Base-by-base conservation (phyloP, 257 asterid species). In the Ilex asprella region DNA sequence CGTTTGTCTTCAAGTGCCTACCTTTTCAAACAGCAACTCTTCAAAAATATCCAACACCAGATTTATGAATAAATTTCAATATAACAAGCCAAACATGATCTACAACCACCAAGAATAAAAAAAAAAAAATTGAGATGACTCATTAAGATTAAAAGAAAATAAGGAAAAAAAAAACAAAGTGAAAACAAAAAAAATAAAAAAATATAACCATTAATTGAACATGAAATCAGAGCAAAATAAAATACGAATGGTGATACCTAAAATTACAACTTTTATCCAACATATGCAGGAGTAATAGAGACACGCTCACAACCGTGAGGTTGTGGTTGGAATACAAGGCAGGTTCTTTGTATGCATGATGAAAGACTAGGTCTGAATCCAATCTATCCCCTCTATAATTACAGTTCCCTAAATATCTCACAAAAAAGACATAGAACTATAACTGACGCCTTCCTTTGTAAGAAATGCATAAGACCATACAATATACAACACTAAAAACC, bases 1-100 rank as follows among this genome's bases (percentile, higher is more conserved):
- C 69, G 56, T 14, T 67, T 68, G 53, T 60, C 73, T 51, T 59
- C 73, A 68, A 68, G 51, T 60, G 35, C 63, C 41, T 46, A 27
- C 60, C 62, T 71, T 46, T 29, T n/a, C 16, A 60, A 13, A 16
- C 39, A 9, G 43, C 56, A n/a, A 43, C 21, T 47, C 60, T 60
- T 59, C 59, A 39, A 21, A 21, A 21, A 21, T 21, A 21, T 21
- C 27, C 27, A 21, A 21, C 27, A 21, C 27, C 27, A 21, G 27
- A 21, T 21, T 21, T 0, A 21, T 21, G 27, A 21, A 32, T n/a
- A 31, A 29, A 59, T 27, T 55, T 71, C 57, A 50, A 16, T 49
- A 13, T 50, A 70, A 44, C 39, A 65, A 14, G n/a, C 29, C 10
- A 15, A 53, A 15, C 3, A 53, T 2, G 11, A 2, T 6, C 16